These are phyloP conservation scores for Lojkania enalia DNA, from an alignment of 2,329 filamentous ascomycete genomes.

Conservation along the genomic window DNA sequence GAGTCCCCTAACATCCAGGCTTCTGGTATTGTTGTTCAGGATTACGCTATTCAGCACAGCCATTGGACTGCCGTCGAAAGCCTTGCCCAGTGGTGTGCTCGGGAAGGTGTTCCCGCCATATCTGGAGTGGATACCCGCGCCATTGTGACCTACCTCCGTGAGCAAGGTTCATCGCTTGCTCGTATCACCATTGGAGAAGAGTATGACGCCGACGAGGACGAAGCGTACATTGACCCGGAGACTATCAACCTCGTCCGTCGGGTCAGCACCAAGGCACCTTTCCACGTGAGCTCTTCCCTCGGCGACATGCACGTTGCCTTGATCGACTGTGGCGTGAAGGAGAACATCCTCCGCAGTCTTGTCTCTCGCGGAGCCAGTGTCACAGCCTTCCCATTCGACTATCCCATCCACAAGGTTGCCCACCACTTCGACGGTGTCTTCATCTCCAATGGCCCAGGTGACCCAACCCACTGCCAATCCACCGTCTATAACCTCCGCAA, in stretches of 20 bases:
- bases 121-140: constrained; percentile 95
- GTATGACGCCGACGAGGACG: constrained; percentile 97
- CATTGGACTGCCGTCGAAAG: constrained; percentile 99
- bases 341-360: constrained; percentile 96
- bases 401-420: constrained; percentile 96
- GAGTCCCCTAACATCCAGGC: constrained; percentile 98
- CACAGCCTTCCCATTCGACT: constrained; percentile 94
- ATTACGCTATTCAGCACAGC: constrained; percentile 91
- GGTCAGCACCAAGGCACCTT: constrained; percentile 97
- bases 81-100: constrained; percentile 89
- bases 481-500: constrained; percentile 91
- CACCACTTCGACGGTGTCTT: constrained; percentile 98
- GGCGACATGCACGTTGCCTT: constrained; percentile 89
- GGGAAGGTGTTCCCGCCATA: constrained; percentile 94
- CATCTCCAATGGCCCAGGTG: constrained; percentile 97
- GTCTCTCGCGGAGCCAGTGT: constrained; percentile 89
- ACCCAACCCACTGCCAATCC: constrained; percentile 93
- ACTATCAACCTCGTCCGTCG: constrained; percentile 96
- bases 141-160: constrained; percentile 93
- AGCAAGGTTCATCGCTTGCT: constrained; percentile 94
- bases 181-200: constrained; percentile 94
- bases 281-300: constrained; percentile 84
- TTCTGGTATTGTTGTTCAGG: constrained; percentile 91
- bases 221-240: constrained; percentile 91
- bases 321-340: constrained; percentile 98